Evolutionary conservation across 305 asterid genomes (phyloP).

Genomic region (Fraxinus angustifolia): DNA sequence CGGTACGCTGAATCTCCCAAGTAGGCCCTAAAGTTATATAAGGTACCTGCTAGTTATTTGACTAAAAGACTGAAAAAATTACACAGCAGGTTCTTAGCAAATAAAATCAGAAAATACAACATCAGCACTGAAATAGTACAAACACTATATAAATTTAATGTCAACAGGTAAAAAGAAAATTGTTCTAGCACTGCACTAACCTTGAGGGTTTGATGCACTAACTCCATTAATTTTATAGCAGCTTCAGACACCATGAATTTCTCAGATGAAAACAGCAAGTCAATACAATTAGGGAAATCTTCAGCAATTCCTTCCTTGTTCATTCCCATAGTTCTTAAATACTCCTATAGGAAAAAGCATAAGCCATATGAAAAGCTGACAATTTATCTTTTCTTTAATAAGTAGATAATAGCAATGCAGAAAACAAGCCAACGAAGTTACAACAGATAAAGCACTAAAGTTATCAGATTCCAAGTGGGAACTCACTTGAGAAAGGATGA

Average conservation of each 20-base stretch:
- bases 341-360: constrained; percentile 37
- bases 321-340: constrained; percentile 26
- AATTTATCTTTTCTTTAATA: neutral
- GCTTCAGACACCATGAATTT: constrained; percentile 75
- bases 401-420: neutral
- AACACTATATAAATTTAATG: neutral
- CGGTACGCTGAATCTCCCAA: too few species aligned
- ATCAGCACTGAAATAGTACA: neutral
- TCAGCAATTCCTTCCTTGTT: constrained; percentile 41
- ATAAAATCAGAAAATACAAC: neutral
- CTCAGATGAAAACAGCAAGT: constrained; percentile 77
- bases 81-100: neutral
- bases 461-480: constrained; percentile 9
- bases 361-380: constrained; percentile 5
- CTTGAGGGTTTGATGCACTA: constrained; percentile 80
- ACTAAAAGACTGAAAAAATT: neutral
- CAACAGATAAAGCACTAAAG: neutral
- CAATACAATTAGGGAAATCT: constrained; percentile 38
- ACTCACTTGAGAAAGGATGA: constrained; percentile 78
- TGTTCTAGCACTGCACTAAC: constrained; percentile 36
- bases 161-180: neutral
- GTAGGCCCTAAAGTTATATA: neutral
- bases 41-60: neutral
- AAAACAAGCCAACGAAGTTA: neutral
- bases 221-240: constrained; percentile 69